These are phyloP conservation scores for Russula abietina DNA, from an alignment of 768 basidiomycete species.

Conservation along the genomic window DNA sequence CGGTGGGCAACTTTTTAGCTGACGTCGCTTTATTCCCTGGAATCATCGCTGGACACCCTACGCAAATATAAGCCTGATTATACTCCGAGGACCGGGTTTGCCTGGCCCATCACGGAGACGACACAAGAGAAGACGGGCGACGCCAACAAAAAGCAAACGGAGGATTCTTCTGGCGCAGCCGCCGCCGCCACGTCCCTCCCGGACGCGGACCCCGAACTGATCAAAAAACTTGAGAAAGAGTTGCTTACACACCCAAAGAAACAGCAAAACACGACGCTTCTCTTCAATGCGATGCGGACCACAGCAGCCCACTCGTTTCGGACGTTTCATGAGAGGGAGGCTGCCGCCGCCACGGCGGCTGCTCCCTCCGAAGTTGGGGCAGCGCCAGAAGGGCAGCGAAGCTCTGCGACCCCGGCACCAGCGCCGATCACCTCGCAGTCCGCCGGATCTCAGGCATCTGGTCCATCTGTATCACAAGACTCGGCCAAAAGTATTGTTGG, in stretches of 20 bases:
- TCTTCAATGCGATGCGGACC: slow-evolving; percentile 74
- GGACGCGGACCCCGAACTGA: slow-evolving; percentile 16
- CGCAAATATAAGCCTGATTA: slow-evolving; percentile 73
- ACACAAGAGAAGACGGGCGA: slow-evolving; percentile 37
- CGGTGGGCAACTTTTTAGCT: slow-evolving; percentile 37
- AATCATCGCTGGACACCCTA: slow-evolving; percentile 69
- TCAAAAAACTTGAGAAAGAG: slow-evolving; percentile 18
- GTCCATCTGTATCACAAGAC: slow-evolving; percentile 43
- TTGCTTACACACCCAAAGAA: slow-evolving; percentile 36
- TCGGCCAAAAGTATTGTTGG: slow-evolving; percentile 42
- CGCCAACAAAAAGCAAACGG: slow-evolving; percentile 37
- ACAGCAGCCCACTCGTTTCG: slow-evolving; percentile 65
- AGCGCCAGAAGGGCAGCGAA: slow-evolving; percentile 23
- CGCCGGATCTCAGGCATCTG: slow-evolving; percentile 33
- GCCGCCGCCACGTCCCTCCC: slow-evolving; percentile 1
- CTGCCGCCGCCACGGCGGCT: slow-evolving; percentile 32
- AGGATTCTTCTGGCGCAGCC: background rate
- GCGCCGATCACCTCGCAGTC: slow-evolving; percentile 27
- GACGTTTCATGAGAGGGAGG: slow-evolving; percentile 37
- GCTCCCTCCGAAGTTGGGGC: background rate
- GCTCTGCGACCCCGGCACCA: slow-evolving; percentile 34
- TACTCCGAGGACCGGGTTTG: slow-evolving; percentile 75
- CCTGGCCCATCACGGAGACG: slow-evolving; percentile 73
- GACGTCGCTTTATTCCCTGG: slow-evolving; percentile 62
- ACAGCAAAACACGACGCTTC: slow-evolving; percentile 60